A percentile compares a stretch with the other conserved stretches of the same genome.
Evolutionary conservation across 805 yeast genomes (phyloP).

Genomic region (Isabelozyma pseudorhagii): DNA sequence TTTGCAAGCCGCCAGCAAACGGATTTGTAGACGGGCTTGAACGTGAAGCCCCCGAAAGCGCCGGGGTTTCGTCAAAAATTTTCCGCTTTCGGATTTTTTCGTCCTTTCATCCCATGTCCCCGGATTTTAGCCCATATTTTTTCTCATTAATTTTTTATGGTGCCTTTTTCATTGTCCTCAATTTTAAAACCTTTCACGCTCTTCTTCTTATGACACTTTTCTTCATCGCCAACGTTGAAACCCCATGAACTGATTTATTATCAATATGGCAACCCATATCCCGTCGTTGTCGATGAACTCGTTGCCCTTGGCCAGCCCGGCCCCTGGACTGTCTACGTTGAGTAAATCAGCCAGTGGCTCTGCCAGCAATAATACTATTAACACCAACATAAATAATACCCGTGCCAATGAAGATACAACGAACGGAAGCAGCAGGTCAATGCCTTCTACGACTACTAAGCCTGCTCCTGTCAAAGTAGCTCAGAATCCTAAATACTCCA

Average conservation of each 20-base stretch:
- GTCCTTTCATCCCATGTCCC: not conserved
- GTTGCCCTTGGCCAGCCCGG: not conserved
- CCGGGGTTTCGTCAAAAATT: not conserved
- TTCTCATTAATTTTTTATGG: not conserved
- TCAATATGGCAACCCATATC: not conserved
- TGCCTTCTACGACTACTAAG: no score
- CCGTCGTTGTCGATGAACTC: not conserved
- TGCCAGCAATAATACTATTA: not conserved
- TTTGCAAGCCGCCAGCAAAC: no score
- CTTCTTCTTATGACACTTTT: not conserved
- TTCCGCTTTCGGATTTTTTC: not conserved
- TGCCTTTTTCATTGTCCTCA: not conserved
- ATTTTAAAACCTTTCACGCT: not conserved
- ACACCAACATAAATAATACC: not conserved
- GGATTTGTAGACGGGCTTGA: no score
- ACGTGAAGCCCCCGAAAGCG: no score
- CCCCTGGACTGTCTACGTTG: no score
- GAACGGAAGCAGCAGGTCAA: no score
- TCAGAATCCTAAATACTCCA: slow-evolving; percentile 15
- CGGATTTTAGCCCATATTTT: not conserved
- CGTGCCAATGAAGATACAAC: no score
- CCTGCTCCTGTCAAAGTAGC: no score
- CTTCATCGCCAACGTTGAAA: not conserved
- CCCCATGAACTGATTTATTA: no score
- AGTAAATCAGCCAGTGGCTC: not conserved